A percentile compares a stretch with the other conserved stretches of the same genome.
Conservation (phyloP, 139 green algal species). For the Mesotaenium endlicherianum region DNA sequence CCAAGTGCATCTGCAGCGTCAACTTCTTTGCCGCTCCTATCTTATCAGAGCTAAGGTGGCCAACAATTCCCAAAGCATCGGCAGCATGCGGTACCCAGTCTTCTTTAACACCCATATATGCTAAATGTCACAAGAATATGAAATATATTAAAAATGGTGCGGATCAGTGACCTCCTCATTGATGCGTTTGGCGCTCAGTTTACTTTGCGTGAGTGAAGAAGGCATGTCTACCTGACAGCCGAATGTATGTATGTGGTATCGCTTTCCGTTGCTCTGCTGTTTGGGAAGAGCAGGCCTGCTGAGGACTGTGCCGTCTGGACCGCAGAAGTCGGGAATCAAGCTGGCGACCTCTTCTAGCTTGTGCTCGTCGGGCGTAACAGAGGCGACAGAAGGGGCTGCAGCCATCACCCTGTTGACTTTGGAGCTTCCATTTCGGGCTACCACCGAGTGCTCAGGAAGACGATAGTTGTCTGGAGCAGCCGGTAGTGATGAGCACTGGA, state of each 20-base stretch:
- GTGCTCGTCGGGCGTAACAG: no score
- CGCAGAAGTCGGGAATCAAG: conserved; percentile 50
- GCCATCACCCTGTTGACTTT: no score
- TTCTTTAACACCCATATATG: background rate
- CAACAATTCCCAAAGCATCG: background rate
- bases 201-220: background rate
- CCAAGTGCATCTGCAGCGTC: background rate
- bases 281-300: background rate
- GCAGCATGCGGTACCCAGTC: background rate
- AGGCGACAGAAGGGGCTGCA: no score
- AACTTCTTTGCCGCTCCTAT: background rate
- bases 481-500: no score
- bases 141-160: conserved; percentile 1
- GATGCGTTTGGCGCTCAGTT: background rate
- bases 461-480: no score
- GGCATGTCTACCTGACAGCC: conserved; percentile 69
- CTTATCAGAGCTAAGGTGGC: background rate
- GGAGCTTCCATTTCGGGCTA: no score
- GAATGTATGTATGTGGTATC: conserved; percentile 94
- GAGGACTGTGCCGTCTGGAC: conserved; percentile 37
- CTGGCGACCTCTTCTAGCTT: no score
- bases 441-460: no score
- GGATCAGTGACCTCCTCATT: no score
- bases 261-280: conserved; percentile 62
- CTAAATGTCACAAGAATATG: background rate